Base-by-base conservation (phyloP, 441 rosid species). In the Eutrema salsugineum region DNA sequence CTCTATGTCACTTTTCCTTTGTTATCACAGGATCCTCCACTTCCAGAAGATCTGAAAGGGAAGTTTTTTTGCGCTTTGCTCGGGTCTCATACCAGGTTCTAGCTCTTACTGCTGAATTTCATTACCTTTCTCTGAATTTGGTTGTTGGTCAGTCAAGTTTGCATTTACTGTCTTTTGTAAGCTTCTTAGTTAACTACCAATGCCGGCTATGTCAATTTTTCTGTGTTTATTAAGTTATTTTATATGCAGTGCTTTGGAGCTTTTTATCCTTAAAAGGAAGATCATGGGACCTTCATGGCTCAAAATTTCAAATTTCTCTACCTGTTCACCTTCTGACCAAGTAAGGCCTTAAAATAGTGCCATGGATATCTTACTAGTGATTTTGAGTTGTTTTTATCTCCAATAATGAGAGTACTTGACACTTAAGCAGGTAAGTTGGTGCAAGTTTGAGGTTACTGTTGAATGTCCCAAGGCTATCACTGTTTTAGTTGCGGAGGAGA, bases 251-350 rank as follows among this genome's bases (percentile, higher is more conserved):
- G 98, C 97, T 53, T 82, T 95, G 85, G 99, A 95, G 82, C 99
- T 84, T 78, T 88, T 95, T 77, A 92, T 95, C 72, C 82, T 95
- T 55, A 95, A 91, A 73, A 88, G 97, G 81, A 91, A 88, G 78
- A 80, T 93, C 48, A 91, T 81, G 79, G 99, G 98, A 67, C 98
- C 99, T 66, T 87, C 94, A 66, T 95, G 99, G 99, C 82, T 95
- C 28, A 88, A 87, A 65, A 73, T 93, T 84, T 89, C 89, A 64
- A 88, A 85, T 38, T 93, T 89, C 79, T 84, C 87, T 67, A 80
- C 78, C 69, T 85, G 88, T 79, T 82, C 90, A 71, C 78, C 88
- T 73, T 76, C 95, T 79, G 91, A 85, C 75, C 85, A 85, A 83
- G 99, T 95, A 78, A 85, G 87, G 50, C 66, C 77, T 76, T 70